Percentiles rank a stretch among this genome's conserved stretches.
Conservation (phyloP, 2,329 filamentous ascomycete genomes). For the Botrytis cinerea region DNA sequence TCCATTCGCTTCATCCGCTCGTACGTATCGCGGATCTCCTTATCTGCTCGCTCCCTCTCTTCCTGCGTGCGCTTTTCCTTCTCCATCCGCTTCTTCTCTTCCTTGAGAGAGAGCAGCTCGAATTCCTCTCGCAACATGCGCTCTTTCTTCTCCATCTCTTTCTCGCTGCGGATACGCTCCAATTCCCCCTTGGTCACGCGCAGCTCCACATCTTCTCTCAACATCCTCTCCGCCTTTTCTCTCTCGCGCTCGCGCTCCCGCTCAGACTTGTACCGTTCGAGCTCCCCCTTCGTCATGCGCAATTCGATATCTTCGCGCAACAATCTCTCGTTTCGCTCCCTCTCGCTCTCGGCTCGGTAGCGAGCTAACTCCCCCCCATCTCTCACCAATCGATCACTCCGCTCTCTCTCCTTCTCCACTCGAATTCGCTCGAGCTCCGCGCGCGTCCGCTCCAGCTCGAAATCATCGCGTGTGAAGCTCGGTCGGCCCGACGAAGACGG, state of each 20-base stretch:
- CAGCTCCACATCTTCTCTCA: too few species aligned
- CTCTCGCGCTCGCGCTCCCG: too few species aligned
- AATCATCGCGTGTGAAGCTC: constrained; percentile 38
- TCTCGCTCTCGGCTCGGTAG: constrained; percentile 6
- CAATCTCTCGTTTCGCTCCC: background rate
- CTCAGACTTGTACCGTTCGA: too few species aligned
- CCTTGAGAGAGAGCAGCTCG: constrained; percentile 14
- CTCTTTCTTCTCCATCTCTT: constrained; percentile 14
- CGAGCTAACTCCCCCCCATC: constrained; percentile 4
- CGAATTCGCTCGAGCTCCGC: constrained; percentile 49
- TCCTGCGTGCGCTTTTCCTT: constrained; percentile 14
- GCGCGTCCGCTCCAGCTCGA: constrained; percentile 48
- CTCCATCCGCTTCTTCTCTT: constrained; percentile 23
- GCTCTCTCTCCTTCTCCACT: constrained; percentile 45
- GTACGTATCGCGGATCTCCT: constrained; percentile 40
- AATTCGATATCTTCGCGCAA: constrained; percentile 10
- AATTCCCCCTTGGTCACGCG: background rate
- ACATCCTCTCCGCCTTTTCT: too few species aligned
- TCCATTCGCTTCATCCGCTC: constrained; percentile 47
- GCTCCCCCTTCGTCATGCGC: background rate
- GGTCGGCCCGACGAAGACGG: background rate
- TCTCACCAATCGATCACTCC: constrained; percentile 51
- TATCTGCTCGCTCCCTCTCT: constrained; percentile 43
- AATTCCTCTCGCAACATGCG: constrained; percentile 14
- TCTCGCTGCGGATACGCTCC: background rate